These are phyloP conservation scores for Perilla frutescens DNA, from an alignment of 257 asterid genomes.

Conservation along the genomic window DNA sequence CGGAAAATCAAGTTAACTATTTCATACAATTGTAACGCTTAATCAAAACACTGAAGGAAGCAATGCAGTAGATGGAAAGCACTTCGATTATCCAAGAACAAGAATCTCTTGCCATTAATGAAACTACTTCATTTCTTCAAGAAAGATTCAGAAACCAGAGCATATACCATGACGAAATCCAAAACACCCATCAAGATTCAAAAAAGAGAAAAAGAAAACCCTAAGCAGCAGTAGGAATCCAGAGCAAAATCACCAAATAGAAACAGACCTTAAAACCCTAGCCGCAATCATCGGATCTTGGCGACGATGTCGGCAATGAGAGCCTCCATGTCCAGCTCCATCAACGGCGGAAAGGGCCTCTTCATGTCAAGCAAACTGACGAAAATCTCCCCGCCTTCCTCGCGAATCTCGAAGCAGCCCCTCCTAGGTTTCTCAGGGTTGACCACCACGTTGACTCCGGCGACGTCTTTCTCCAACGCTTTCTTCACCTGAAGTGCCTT, in stretches of 20 bases:
- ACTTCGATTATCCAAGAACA: background rate
- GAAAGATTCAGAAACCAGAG: constrained; percentile 17
- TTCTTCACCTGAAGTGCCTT: constrained; percentile 67
- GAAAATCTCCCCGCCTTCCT: constrained; percentile 67
- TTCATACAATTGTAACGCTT: too few relatives aligned
- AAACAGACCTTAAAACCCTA: too few relatives aligned
- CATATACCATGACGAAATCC: constrained; percentile 1
- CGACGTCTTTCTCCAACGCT: constrained; percentile 60
- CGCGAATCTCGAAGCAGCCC: constrained; percentile 89
- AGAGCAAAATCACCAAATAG: constrained; percentile 26
- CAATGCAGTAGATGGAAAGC: background rate
- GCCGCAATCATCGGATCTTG: constrained; percentile 48
- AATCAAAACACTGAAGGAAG: too few relatives aligned
- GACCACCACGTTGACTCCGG: constrained; percentile 62
- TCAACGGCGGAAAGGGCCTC: constrained; percentile 74
- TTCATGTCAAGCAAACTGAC: constrained; percentile 71
- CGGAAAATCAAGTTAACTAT: too few relatives aligned
- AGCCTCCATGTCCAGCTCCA: constrained; percentile 67
- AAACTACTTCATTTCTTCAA: background rate
- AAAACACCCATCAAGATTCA: background rate
- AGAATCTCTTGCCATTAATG: background rate
- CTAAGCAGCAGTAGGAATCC: background rate
- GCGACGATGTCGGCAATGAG: constrained; percentile 64
- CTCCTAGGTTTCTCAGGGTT: constrained; percentile 82
- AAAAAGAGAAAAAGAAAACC: background rate